Conservation (phyloP, 192 early-diverging fungal species). For the Helicostylum pulchrum region DNA sequence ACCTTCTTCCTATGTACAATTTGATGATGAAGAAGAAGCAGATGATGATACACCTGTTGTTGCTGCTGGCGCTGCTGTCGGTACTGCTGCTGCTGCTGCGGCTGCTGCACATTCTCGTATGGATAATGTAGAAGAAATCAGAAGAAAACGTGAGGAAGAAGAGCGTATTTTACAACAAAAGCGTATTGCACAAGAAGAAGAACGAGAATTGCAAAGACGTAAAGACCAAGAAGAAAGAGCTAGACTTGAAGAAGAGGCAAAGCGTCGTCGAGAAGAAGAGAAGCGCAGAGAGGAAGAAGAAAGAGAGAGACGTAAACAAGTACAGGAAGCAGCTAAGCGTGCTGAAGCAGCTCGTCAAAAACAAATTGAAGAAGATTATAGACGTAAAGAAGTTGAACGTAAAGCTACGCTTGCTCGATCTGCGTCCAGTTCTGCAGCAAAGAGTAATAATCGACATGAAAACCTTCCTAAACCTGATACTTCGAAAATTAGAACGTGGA, state of each 20-base stretch:
- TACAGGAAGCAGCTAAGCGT: conserved; percentile 30
- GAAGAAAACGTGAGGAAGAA: conserved; percentile 8
- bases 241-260: conserved; percentile 28
- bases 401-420: conserved; percentile 5
- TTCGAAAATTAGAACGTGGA: conserved; percentile 73
- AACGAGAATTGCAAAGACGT: neutral
- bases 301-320: conserved; percentile 28
- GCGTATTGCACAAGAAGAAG: conserved; percentile 8
- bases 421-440: neutral
- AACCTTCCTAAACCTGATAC: conserved; percentile 28
- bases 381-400: conserved; percentile 28
- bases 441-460: conserved; percentile 7
- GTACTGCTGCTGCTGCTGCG: conserved; percentile 9
- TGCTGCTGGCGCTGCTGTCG: conserved; percentile 14
- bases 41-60: conserved; percentile 27
- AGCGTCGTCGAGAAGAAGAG: conserved; percentile 12
- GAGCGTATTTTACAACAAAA: conserved; percentile 1
- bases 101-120: neutral
- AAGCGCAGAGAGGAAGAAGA: conserved; percentile 30
- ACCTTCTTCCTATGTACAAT: conserved; percentile 76
- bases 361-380: conserved; percentile 35
- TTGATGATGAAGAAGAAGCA: conserved; percentile 28
- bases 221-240: conserved; percentile 13
- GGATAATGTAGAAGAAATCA: conserved; percentile 4
- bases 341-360: conserved; percentile 17